Evolutionary conservation across 177 flowering plant genomes (phyloP).

Genomic region (Vitis hybrid): DNA sequence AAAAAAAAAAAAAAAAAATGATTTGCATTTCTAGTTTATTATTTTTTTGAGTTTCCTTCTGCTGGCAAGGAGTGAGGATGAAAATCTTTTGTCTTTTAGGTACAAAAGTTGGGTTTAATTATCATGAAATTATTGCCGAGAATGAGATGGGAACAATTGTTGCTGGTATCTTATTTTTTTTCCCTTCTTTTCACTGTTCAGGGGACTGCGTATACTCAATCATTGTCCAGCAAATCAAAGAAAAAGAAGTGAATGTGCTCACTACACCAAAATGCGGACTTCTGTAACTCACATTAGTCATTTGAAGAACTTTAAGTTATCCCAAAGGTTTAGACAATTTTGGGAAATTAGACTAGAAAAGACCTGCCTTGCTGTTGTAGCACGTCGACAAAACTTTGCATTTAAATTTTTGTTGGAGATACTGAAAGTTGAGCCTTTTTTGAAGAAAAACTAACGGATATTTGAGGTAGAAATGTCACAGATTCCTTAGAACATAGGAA

Average conservation of each 20-base stretch:
- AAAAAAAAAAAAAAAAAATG: too few species aligned
- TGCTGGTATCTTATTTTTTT: conserved; percentile 5
- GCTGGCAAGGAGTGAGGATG: too few species aligned
- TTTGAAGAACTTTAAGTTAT: conserved; percentile 8
- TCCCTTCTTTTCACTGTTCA: conserved; percentile 22
- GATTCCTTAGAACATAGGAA: conserved; percentile 1
- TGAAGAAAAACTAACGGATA: conserved; percentile 15
- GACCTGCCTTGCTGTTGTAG: conserved; percentile 27
- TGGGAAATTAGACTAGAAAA: conserved; percentile 15
- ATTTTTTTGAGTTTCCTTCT: background rate
- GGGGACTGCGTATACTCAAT: conserved; percentile 88
- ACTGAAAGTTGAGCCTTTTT: conserved; percentile 19
- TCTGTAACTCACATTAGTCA: conserved; percentile 23
- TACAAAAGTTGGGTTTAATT: background rate
- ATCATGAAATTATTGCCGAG: background rate
- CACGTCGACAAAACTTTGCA: conserved; percentile 15
- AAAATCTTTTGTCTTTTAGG: background rate
- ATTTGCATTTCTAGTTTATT: too few species aligned
- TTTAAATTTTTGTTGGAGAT: conserved; percentile 10
- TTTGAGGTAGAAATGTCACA: conserved; percentile 16
- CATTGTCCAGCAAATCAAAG: conserved; percentile 69
- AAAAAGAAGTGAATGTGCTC: conserved; percentile 67
- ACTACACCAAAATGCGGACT: conserved; percentile 12
- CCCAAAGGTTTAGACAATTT: conserved; percentile 7
- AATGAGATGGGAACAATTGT: background rate